phyloP scores from a whole-genome alignment of 1,284 basidiomycete species.

The Boletus hoseneyae region DNA sequence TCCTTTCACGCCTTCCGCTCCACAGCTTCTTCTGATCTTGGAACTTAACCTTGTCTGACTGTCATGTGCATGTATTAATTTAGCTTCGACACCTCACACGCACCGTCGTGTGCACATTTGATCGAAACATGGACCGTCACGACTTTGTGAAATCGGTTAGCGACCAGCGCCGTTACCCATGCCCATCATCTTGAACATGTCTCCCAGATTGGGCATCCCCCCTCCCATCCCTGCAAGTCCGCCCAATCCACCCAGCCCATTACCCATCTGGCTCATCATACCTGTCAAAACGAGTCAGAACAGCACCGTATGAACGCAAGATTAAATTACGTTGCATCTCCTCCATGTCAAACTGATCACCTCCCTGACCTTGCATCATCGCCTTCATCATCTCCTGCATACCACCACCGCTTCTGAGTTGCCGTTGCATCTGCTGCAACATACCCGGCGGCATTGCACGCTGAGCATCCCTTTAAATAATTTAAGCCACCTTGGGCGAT shows the following conservation, averaged over 20 bases:
- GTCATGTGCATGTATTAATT: conserved; percentile 18
- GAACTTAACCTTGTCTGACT: conserved; percentile 32
- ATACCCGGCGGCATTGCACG: conserved; percentile 88
- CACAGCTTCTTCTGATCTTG: conserved; percentile 5
- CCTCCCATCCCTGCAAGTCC: conserved; percentile 42
- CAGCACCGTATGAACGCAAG: conserved; percentile 1
- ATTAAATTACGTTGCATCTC: conserved; percentile 74
- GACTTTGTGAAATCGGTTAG: conserved; percentile 19
- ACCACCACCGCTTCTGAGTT: conserved; percentile 80
- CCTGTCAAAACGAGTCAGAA: conserved; percentile 38
- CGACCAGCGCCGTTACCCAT: conserved; percentile 52
- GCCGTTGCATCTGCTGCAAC: conserved; percentile 80
- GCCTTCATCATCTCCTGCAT: conserved; percentile 96
- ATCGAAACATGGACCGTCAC: conserved; percentile 12
- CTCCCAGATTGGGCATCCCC: conserved; percentile 63
- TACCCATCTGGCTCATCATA: conserved; percentile 87
- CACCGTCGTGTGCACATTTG: conserved; percentile 19
- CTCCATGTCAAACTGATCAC: conserved; percentile 79
- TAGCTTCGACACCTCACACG: conserved; percentile 12
- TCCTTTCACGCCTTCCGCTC: conserved; percentile 13
- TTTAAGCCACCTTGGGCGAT: conserved; percentile 2
- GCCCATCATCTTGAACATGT: conserved; percentile 86
- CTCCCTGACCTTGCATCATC: conserved; percentile 89
- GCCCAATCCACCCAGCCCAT: conserved; percentile 53
- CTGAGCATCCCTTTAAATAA: conserved; percentile 36